Base-by-base conservation (phyloP, 306 rosid species). In the Vicia faba region DNA sequence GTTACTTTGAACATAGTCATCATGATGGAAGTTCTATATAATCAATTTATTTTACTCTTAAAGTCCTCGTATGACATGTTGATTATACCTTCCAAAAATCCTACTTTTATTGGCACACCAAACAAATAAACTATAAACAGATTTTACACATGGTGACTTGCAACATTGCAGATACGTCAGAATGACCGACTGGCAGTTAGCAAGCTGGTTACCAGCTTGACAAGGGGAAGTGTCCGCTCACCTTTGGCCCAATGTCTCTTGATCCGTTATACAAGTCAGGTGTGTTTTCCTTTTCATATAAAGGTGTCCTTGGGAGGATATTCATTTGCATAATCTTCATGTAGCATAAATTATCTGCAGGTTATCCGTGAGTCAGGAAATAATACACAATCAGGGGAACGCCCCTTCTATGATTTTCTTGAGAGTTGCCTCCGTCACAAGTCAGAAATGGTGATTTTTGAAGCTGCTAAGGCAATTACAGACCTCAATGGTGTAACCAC, bases 351-450 rank as follows among this genome's bases (percentile, higher is more conserved):
- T 33, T 46, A 2, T 63, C 38, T 75, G 62, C 72, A 93, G 99
- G 99, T 93, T 69, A 90, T 90, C 65, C 90, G 95, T 7, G 99
- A 93, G 77, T 88, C 97, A 11, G 88, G 86, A 46, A 82, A 78
- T 68, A 83, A 56, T 68, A 74, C 79, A 59, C 97, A 93, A 76
- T 57, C 95, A 13, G 99, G 95, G 11, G 99, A 93, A 39, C 99
- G 96, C 2, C 99, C 99, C 10, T 93, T 93, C 74, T 93, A 86
- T 12, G 97, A 93, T 83, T 93, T 58, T 81, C 97, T 93, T 72
- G 99, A 93, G 88, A 85, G 97, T 76, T 93, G 99, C 80, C 93
- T 93, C 23, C 95, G 97, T 61, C 99, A 93, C 84, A 93, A 93
- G 81, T 92, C 97, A 63, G 99, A 93, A 74, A 93, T 90, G 97